Evolutionary conservation across 1,284 basidiomycete genomes (phyloP), one percentile per base, ranked within the genome.

Genomic region (Cryptococcus amylolentus): DNA sequence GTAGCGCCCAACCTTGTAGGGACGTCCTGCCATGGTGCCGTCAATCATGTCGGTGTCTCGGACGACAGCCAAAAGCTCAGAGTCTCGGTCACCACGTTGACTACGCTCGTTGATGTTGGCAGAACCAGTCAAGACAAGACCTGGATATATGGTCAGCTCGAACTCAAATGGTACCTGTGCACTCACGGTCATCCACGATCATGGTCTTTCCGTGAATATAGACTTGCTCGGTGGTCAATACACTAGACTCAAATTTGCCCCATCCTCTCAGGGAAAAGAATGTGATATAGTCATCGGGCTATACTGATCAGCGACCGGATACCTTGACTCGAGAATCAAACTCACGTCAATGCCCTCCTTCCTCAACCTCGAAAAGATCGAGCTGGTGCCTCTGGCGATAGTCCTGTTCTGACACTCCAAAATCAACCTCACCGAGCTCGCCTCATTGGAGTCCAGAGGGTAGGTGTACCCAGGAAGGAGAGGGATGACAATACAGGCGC

Each of bases 71-170:
- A 93, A 90, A 20, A 98, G 78, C 73, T 99, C 95, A 5, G 94
- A 97, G 76, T 99, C 95, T 44, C 96, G 87, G 75, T 98, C 95
- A 40, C 95, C 95, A 23, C 91, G 83, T 74, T 93, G 91, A 35
- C 91, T 95, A 37, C 95, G 86, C 76, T 99, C 95, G 72, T 99
- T 98, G 81, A 98, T 95, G 74, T 98, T 98, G 18, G 95, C 95
- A 56, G 93, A 96, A n/a, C 95, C 95, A 66, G 97, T 97, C 63
- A 98, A 91, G n/a, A 87, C 94, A 44, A 96, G 81, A 37, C 93
- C 69, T 71, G 46, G 13, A 8, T 20, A 10, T 6, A 8, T 3
- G 16, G n/a, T 61, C 14, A 56, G 57, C 39, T 42, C 5, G 10
- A 12, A 14, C 18, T 23, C n/a, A 39, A 5, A 31, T 37, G n/a